Base-by-base conservation (phyloP, 176 grass and related monocot species). In the Zea mays region DNA sequence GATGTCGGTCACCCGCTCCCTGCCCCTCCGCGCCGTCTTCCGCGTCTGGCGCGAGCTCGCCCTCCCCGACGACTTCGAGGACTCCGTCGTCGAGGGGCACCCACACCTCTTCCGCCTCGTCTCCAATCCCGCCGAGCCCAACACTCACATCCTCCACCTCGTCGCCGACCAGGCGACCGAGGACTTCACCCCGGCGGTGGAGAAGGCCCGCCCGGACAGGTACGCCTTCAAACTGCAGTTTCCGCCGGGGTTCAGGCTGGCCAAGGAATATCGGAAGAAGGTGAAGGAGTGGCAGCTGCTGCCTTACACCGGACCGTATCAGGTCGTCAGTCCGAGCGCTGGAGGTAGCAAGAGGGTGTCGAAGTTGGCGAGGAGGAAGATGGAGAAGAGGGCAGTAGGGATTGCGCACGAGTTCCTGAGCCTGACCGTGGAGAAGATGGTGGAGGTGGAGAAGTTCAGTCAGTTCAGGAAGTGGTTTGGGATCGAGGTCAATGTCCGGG, bases 381-480 rank as follows among this genome's bases (percentile, higher is more conserved):
- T 90, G 91, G 96, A 94, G 89, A 98, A 98, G 83, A 90, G 92
- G 74, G 91, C 96, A 0, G 89, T 87, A 58, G 96, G 80, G 70
- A 86, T 98, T 1, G 88, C 88, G 7, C 96, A 99, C 49, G 96
- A 99, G 71, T 90, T 99, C 58, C 64, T 99, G 15, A 99, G 90
- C 81, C 69, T 95, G 37, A 99, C 87, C 6, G 83, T 95, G 47
- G 96, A 95, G 87, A 98, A 98, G 77, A 94, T 86, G 92, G 87
- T 87, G 83, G 92, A 94, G 80, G 96, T 98, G 56, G 92, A 98
- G 83, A 94, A 94, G 83, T 85, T 95, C 56, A 99, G 89, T 67
- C 92, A 99, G 50, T 92, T 99, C 73, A 81, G 85, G 39, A 95
- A 92, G 35, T 94, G 89, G 89, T 90, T 94, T 75, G 87, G 96